Conservation (phyloP, 1,284 basidiomycete species). For the Ceratobasidium sp. region DNA sequence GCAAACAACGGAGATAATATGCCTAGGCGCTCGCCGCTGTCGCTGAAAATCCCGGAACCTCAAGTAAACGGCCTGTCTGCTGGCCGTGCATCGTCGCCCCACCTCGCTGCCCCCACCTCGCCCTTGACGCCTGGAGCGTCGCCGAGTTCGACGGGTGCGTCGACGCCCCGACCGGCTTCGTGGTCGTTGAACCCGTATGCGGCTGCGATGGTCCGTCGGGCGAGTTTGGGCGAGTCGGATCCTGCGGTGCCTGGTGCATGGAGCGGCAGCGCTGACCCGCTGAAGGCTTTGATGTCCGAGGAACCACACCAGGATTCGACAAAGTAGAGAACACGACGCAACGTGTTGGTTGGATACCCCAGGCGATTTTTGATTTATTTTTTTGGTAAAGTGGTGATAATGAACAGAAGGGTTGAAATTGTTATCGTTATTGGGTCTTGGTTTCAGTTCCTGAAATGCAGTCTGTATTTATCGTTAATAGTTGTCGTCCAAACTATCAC, state of each 20-base stretch:
- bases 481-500: not conserved
- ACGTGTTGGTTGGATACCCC: not conserved
- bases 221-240: slow-evolving; percentile 1
- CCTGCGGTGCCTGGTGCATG: slow-evolving; percentile 8
- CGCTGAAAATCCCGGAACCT: not conserved
- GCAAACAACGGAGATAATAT: not conserved
- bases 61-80: not conserved
- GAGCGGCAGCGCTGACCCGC: not conserved
- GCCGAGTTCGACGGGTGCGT: not conserved
- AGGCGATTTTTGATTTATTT: not conserved
- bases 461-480: slow-evolving; percentile 5
- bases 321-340: not conserved
- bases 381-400: too few species aligned
- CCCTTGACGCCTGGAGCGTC: slow-evolving; percentile 17
- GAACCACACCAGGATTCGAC: not conserved
- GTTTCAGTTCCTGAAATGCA: not conserved
- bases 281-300: not conserved
- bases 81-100: not conserved
- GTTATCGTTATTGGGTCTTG: not conserved
- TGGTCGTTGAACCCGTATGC: slow-evolving; percentile 43
- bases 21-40: not conserved
- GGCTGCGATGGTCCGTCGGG: slow-evolving; percentile 26
- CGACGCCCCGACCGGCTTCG: not conserved
- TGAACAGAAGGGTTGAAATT: not conserved
- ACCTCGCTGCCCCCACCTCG: not conserved